Percentiles rank a stretch among this genome's conserved stretches.
Conservation (phyloP, 2,329 filamentous ascomycete species). For the Byssochlamys sp. region DNA sequence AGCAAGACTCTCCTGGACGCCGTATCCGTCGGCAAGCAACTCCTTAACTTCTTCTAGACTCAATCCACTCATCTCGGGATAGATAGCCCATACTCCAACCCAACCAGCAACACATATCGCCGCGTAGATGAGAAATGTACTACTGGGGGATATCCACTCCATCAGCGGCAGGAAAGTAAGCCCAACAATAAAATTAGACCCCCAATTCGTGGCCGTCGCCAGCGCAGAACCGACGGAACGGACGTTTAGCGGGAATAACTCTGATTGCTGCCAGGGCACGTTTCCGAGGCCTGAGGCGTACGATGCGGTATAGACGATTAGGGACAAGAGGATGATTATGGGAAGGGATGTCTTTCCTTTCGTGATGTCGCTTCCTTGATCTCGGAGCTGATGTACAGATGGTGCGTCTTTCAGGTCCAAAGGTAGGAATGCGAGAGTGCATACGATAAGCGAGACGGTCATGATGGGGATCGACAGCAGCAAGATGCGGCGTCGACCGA, state of each 20-base stretch:
- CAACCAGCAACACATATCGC: constrained; percentile 59
- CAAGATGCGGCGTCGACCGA: constrained; percentile 70
- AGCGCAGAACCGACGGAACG: constrained; percentile 54
- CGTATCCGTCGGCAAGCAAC: constrained; percentile 64
- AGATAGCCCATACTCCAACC: constrained; percentile 59
- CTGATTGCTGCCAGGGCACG: constrained; percentile 92
- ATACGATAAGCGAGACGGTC: constrained; percentile 60
- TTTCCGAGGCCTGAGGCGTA: constrained; percentile 85
- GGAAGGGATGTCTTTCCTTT: constrained; percentile 21
- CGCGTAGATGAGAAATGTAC: constrained; percentile 76
- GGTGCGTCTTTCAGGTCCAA: constrained; percentile 39
- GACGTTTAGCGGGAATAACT: constrained; percentile 65
- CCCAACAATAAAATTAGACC: constrained; percentile 73
- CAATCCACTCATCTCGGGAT: constrained; percentile 77
- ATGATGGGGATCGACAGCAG: constrained; percentile 78
- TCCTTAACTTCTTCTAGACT: constrained; percentile 69
- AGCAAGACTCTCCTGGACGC: constrained; percentile 45
- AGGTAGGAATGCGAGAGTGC: constrained; percentile 62
- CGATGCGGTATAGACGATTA: constrained; percentile 73
- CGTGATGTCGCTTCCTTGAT: constrained; percentile 11
- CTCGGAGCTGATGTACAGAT: constrained; percentile 13
- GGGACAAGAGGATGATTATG: constrained; percentile 58
- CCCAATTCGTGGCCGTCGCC: constrained; percentile 73
- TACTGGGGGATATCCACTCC: constrained; percentile 60
- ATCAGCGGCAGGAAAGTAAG: constrained; percentile 83